Conservation (phyloP, 2,329 filamentous ascomycete species). For the Curvularia verruculosa region DNA sequence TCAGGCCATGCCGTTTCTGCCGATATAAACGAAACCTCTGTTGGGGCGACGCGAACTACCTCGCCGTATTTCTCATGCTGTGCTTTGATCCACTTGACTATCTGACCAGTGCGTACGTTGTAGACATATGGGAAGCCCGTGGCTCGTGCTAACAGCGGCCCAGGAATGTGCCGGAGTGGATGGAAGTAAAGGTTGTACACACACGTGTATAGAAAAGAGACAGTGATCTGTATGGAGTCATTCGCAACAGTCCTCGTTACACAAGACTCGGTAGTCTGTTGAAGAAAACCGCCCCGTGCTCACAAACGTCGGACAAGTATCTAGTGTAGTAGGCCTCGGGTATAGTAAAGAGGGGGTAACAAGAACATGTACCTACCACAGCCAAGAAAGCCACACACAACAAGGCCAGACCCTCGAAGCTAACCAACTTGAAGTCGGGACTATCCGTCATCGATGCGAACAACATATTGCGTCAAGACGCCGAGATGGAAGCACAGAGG, state of each 20-base stretch:
- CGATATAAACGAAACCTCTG: slow-evolving; percentile 53
- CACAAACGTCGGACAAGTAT: not conserved
- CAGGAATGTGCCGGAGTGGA: slow-evolving; percentile 53
- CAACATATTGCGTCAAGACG: not conserved
- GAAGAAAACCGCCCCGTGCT: not conserved
- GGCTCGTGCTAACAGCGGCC: slow-evolving; percentile 46
- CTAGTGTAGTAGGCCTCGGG: not conserved
- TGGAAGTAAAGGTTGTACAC: slow-evolving; percentile 53
- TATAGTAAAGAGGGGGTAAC: not conserved
- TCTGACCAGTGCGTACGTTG: slow-evolving; percentile 34
- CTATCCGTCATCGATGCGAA: not conserved
- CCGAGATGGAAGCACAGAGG: not conserved
- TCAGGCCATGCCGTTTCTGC: slow-evolving; percentile 53
- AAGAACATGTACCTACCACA: not conserved
- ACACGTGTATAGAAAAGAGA: slow-evolving; percentile 21
- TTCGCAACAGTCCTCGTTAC: not conserved
- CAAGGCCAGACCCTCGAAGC: not conserved
- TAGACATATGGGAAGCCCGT: slow-evolving; percentile 43
- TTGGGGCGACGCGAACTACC: slow-evolving; percentile 51
- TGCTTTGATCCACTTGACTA: slow-evolving; percentile 31
- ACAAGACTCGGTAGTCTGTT: not conserved
- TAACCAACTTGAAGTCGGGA: not conserved
- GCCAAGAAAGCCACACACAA: not conserved
- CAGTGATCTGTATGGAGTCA: slow-evolving; percentile 13
- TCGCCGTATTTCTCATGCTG: slow-evolving; percentile 52